Conservation (phyloP, 768 basidiomycete species). For the Lyophyllum decastes region DNA sequence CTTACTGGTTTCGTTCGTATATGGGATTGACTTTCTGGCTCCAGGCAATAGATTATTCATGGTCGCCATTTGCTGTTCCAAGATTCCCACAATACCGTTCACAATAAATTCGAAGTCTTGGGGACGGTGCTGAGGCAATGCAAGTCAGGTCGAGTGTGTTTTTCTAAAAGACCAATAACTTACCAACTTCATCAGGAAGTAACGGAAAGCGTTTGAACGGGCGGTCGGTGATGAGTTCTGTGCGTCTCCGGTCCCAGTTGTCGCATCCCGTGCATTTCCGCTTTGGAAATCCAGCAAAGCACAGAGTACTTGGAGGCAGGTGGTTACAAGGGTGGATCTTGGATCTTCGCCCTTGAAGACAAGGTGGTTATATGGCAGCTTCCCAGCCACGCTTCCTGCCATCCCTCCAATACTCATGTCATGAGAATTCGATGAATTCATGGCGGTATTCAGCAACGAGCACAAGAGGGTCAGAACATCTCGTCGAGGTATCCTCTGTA, state of each 20-base stretch:
- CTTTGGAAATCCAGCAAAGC: slow-evolving; percentile 82
- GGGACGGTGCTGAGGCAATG: slow-evolving; percentile 70
- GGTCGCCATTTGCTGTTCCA: slow-evolving; percentile 76
- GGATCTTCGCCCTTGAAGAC: slow-evolving; percentile 90
- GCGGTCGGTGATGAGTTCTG: slow-evolving; percentile 51
- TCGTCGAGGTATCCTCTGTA: slow-evolving; percentile 73
- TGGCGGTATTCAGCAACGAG: slow-evolving; percentile 88
- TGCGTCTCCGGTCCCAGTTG: slow-evolving; percentile 42
- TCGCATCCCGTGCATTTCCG: slow-evolving; percentile 62
- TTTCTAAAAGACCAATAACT: slow-evolving; percentile 24
- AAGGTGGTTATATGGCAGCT: slow-evolving; percentile 86
- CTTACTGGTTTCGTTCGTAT: slow-evolving; percentile 81
- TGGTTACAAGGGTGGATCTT: slow-evolving; percentile 67
- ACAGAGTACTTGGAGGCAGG: slow-evolving; percentile 77
- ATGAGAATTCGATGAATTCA: slow-evolving; percentile 62
- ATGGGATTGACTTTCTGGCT: slow-evolving; percentile 79
- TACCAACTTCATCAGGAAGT: slow-evolving; percentile 89
- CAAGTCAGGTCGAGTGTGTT: background rate
- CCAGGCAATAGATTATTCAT: slow-evolving; percentile 81
- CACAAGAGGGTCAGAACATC: slow-evolving; percentile 92
- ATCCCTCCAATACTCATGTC: slow-evolving; percentile 63
- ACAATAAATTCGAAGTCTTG: slow-evolving; percentile 88
- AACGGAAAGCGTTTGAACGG: slow-evolving; percentile 86
- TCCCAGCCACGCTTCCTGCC: slow-evolving; percentile 76
- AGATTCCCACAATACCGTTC: slow-evolving; percentile 64